Evolutionary conservation across 768 basidiomycete species (phyloP), one percentile per base, ranked within the genome.

Genomic region (Agaricus subrufescens): DNA sequence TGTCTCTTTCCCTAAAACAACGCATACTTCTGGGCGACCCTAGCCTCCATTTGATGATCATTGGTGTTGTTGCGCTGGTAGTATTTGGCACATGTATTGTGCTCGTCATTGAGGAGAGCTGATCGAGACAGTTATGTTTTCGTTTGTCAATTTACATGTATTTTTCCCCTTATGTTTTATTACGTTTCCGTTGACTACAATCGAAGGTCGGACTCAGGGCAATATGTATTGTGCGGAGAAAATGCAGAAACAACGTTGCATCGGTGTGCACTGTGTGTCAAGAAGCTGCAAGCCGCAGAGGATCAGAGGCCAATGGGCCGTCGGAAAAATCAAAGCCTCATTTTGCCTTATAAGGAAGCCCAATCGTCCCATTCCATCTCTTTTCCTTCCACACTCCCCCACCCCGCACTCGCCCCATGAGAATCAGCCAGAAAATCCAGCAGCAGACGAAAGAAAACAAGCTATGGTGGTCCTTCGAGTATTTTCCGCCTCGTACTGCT

Each of bases 391-490:
- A 58, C 61, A 46, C 40, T 60, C 59, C 59, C 60, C 49, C 31
- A 38, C 43, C 34, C 50, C 44, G 50, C 50, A 46, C 62, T 67
- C 64, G 63, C 63, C 57, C 55, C 72, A 97, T 97, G 93, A 96
- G 89, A 83, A 92, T 98, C 71, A 93, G 87, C 63, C 84, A 94
- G 72, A 98, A 96, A 77, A 91, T 98, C 45, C 80, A 86, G 60
- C 85, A 91, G 70, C 91, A 91, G 47, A 75, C 83, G 58, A 86
- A 88, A 68, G 89, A 96, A 63, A 86, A 88, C 60, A 85, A 92
- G 65, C 75, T 91, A 58, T 97, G 94, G 89, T 99, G 95, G 95
- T 94, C 92, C 38, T 98, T 99, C 69, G 96, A 99, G 69, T 98
- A 94, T 74, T 98, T 99, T 66, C 96, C 97, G 55, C 95, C 92